phyloP scores from a whole-genome alignment of 106 monocot species.

The Apostasia ramifera region DNA sequence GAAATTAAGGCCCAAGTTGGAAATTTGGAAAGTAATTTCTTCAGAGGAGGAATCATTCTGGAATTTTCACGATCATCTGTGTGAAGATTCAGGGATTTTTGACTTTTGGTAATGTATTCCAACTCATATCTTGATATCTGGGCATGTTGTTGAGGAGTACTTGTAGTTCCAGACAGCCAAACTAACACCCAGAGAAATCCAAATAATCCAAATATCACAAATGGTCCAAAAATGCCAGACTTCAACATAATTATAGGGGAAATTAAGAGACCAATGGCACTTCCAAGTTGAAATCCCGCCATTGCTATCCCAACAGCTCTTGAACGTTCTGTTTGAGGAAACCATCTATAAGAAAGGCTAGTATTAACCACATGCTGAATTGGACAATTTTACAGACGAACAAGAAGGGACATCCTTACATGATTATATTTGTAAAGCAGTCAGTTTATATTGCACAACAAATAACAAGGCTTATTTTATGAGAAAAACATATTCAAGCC shows the following conservation, averaged over 20 bases:
- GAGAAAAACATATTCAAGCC: background rate
- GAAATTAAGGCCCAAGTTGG: constrained; percentile 98
- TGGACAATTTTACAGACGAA: background rate
- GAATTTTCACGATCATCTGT: constrained; percentile 13
- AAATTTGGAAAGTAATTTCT: constrained; percentile 62
- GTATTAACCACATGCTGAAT: constrained; percentile 17
- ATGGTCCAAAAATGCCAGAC: constrained; percentile 84
- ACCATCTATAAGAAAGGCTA: constrained; percentile 73
- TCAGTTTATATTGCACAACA: background rate
- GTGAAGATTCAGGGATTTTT: constrained; percentile 14
- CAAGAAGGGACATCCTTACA: background rate
- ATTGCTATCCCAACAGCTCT: constrained; percentile 86
- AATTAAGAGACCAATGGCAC: constrained; percentile 71
- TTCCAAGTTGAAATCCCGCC: constrained; percentile 94
- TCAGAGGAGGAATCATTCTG: constrained; percentile 64
- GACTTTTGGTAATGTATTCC: constrained; percentile 45
- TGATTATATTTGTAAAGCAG: background rate
- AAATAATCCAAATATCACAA: constrained; percentile 90
- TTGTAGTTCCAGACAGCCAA: constrained; percentile 69
- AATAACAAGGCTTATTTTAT: background rate
- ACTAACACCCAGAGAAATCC: constrained; percentile 89
- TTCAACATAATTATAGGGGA: constrained; percentile 89
- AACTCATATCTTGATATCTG: constrained; percentile 78
- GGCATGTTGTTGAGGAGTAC: constrained; percentile 56
- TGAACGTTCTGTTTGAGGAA: constrained; percentile 86